These are phyloP conservation scores for Suillus ampliporus DNA, from an alignment of 768 basidiomycete genomes.

Conservation along the genomic window DNA sequence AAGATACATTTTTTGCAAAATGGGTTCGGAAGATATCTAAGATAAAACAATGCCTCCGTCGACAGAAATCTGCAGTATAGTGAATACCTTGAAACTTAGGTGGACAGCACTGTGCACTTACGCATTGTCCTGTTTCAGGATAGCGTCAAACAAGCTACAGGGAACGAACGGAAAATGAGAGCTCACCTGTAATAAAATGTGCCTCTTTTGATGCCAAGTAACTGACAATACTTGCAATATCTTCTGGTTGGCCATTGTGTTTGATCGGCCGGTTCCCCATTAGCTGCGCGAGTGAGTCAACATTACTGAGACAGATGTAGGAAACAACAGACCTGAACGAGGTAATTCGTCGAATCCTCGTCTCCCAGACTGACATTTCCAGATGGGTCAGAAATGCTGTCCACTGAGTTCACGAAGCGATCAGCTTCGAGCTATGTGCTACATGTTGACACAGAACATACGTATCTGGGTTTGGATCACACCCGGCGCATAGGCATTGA, in stretches of 20 bases:
- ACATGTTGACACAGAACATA: conserved; percentile 11
- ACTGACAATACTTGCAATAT: conserved; percentile 32
- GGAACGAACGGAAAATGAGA: not conserved
- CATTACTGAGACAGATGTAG: not conserved
- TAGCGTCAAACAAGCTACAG: not conserved
- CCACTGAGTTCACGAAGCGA: not conserved
- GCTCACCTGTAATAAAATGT: conserved; percentile 33
- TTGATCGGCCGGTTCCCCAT: conserved; percentile 6
- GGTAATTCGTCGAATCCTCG: conserved; percentile 4
- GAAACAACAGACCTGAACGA: not conserved
- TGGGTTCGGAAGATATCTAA: not conserved
- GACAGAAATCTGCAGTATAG: conserved; percentile 3
- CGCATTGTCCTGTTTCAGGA: conserved; percentile 19
- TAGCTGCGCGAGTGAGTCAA: conserved; percentile 26
- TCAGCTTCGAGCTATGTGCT: not conserved
- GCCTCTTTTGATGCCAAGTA: conserved; percentile 33
- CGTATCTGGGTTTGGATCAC: conserved; percentile 16
- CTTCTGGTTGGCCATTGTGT: conserved; percentile 18
- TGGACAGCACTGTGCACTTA: conserved; percentile 12
- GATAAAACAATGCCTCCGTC: conserved; percentile 8
- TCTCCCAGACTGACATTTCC: not conserved
- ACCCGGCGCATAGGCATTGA: conserved; percentile 44
- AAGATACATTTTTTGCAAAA: not conserved
- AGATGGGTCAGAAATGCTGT: conserved; percentile 4
- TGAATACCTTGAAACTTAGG: not conserved